Base-by-base conservation (phyloP, 331 rosid genomes). In the Dryas integrifolia region DNA sequence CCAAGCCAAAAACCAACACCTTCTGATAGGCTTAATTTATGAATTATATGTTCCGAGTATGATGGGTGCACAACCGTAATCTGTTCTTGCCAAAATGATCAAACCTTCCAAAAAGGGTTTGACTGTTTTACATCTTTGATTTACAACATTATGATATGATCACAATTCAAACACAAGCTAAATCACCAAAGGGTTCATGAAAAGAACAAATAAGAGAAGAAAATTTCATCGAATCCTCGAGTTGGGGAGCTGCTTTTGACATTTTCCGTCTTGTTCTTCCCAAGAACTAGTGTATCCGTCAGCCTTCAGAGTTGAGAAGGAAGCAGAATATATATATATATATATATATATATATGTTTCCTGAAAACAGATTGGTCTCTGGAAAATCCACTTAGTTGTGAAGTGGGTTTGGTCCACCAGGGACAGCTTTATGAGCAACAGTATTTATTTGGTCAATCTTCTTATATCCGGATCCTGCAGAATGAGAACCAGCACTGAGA, bases 341-440 rank as follows among this genome's bases (percentile, higher is more conserved):
- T 26, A 64, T 14, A 30, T 11, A 10, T 30, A 30, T 30, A 30
- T 30, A 30, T 30, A 30, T 30, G 64, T 30, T 11, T 58, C 18
- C 48, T 7, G 12, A 13, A 44, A 8, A 8, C 1, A n/a, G 11
- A 16, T 60, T 61, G 47, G 47, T 9, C 6, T 38, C 11, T n/a
- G 15, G 46, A 73, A 52, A 73, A 64, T 63, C 12, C 10, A 24
- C 57, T 84, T 74, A 86, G 48, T 86, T 88, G 79, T 88, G 92
- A 85, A 88, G 90, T 69, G 88, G 90, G 59, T 88, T 85, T 74
- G 92, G 90, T 75, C 92, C 92, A 65, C 84, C 82, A 5, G 92
- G 90, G 69, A 81, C 85, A 30, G 82, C 56, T 72, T 82, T 35
- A 64, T 21, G 86, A 46, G 86, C 81, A 75, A 83, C 86, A 57